A percentile compares a stretch with the other conserved stretches of the same genome.
Conservation (phyloP, 1,139 yeast genomes). For the Taphrina betulina region DNA sequence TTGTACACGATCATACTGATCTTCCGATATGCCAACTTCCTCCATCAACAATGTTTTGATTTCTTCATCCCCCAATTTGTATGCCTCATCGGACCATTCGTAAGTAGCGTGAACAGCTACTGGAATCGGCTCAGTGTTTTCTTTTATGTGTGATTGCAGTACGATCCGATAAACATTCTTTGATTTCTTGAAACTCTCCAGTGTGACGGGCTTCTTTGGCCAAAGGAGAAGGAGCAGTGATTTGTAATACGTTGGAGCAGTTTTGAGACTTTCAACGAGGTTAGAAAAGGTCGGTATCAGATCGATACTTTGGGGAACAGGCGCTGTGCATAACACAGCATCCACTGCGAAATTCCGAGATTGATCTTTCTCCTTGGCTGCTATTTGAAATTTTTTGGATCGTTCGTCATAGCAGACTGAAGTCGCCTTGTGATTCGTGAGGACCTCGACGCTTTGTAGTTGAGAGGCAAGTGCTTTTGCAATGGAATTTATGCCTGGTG, state of each 20-base stretch:
- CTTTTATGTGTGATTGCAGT: constrained; percentile 10
- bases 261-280: neutral
- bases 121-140: constrained; percentile 11
- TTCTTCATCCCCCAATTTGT: neutral
- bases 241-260: constrained; percentile 5
- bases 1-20: constrained; percentile 13
- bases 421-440: constrained; percentile 1
- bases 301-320: constrained; percentile 17
- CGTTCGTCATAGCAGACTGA: neutral
- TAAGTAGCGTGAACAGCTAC: constrained; percentile 14
- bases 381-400: neutral
- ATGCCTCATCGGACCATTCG: constrained; percentile 15
- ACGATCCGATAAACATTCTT: neutral
- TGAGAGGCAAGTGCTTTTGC: constrained; percentile 10
- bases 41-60: neutral
- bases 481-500: constrained; percentile 7
- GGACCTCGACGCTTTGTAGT: neutral
- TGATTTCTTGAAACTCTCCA: neutral
- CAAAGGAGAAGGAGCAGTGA: constrained; percentile 13
- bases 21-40: neutral
- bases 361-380: neutral
- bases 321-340: constrained; percentile 18
- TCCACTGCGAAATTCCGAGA: neutral
- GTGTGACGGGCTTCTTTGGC: constrained; percentile 10
- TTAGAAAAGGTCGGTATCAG: neutral